Conservation (phyloP, 2,329 filamentous ascomycete genomes). For the Pseudogymnoascus sp. region DNA sequence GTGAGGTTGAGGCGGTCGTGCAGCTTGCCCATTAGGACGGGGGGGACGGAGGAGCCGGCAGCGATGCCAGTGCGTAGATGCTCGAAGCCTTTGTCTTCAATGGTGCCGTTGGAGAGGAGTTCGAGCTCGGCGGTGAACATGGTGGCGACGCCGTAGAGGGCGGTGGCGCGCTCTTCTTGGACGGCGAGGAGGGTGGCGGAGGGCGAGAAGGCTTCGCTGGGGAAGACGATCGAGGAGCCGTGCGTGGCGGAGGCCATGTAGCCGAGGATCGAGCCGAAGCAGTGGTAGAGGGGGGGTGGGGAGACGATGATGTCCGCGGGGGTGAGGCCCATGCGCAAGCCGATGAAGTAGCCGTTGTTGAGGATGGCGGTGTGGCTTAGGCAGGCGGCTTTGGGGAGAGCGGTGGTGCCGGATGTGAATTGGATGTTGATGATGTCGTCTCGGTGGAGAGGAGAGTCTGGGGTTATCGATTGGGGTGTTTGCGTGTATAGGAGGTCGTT, state of each 20-base stretch:
- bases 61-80: slow-evolving; percentile 83
- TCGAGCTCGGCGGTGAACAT: slow-evolving; percentile 92
- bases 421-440: slow-evolving; percentile 87
- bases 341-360: slow-evolving; percentile 86
- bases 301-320: slow-evolving; percentile 72
- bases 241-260: slow-evolving; percentile 89
- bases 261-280: slow-evolving; percentile 87
- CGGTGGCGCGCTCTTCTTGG: slow-evolving; percentile 48
- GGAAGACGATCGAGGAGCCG: slow-evolving; percentile 76
- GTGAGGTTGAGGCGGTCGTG: slow-evolving; percentile 68
- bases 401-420: slow-evolving; percentile 94
- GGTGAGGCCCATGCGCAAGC: slow-evolving; percentile 73
- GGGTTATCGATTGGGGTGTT: slow-evolving; percentile 33
- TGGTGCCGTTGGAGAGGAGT: slow-evolving; percentile 51
- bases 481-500: slow-evolving; percentile 33
- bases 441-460: slow-evolving; percentile 44
- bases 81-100: slow-evolving; percentile 48
- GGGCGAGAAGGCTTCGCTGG: slow-evolving; percentile 81
- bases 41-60: slow-evolving; percentile 78
- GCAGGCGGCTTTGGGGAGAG: slow-evolving; percentile 84
- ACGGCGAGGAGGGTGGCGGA: slow-evolving; percentile 53
- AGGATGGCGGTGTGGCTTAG: slow-evolving; percentile 79
- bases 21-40: slow-evolving; percentile 70
- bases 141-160: slow-evolving; percentile 82
- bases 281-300: slow-evolving; percentile 80